A percentile compares a stretch with the other conserved stretches of the same genome.
These are phyloP conservation scores for Mitragyna speciosa DNA, from an alignment of 257 asterid species.

Conservation along the genomic window DNA sequence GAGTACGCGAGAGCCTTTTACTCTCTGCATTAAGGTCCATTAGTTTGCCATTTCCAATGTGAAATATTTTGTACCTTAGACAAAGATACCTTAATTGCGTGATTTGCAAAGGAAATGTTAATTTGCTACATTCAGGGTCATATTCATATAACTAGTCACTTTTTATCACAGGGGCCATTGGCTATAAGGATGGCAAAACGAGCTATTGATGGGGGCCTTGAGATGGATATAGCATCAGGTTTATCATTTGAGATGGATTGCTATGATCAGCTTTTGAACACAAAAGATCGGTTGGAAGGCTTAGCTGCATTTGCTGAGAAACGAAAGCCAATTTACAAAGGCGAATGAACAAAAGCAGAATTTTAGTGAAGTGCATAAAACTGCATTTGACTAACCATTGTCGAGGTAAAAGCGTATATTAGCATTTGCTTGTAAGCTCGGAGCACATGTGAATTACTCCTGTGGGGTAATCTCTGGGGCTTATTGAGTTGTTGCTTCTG, in stretches of 20 bases:
- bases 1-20: too few species aligned
- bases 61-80: not conserved
- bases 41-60: not conserved
- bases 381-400: not conserved
- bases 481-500: not conserved
- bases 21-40: too few species aligned
- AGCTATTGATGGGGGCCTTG: constrained; percentile 75
- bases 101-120: not conserved
- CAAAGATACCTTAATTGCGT: not conserved
- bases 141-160: not conserved
- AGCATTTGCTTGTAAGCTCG: not conserved
- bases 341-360: constrained; percentile 42
- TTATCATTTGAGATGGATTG: constrained; percentile 78
- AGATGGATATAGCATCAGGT: constrained; percentile 53
- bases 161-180: constrained; percentile 69
- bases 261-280: constrained; percentile 61
- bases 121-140: not conserved
- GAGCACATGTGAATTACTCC: not conserved
- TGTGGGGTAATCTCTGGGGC: not conserved
- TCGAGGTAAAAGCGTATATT: not conserved
- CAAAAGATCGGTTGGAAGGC: constrained; percentile 88
- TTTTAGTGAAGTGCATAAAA: too few species aligned
- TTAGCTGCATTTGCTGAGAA: constrained; percentile 86
- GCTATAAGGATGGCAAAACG: constrained; percentile 87
- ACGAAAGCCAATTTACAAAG: constrained; percentile 71